Evolutionary conservation across 2,329 filamentous ascomycete species (phyloP), one percentile per base, ranked within the genome.

Genomic region (Aspergillus tubingensis): DNA sequence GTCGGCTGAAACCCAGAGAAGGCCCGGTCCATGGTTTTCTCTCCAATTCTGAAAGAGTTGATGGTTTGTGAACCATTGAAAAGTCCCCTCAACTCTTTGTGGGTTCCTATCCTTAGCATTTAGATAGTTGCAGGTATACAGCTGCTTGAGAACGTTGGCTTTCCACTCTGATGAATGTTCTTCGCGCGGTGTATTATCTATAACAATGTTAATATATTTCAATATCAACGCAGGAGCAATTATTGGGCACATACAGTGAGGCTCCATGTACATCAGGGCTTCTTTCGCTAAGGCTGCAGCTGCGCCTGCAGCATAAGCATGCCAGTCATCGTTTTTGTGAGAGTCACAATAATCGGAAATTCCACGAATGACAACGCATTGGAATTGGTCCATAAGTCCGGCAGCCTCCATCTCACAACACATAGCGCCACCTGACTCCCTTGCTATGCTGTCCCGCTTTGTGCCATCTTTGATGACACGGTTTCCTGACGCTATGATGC

Each of bases 41-140:
- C 60, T 21, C 74, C 72, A 76, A 5, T 62, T 21, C 2, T 21
- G 2, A 3, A 21, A 21, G 21, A 21, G 21, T 2, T 21, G 21
- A 3, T 21, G 21, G 19, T 19, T n/a, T n/a, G n/a, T n/a, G 43
- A 76, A 71, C 73, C 74, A 76, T 48, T 70, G 53, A 48, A 73
- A 74, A 7, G 74, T 76, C 3, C 68, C 70, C 7, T 19, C 17
- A 17, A 21, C 17, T 10, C 39, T 3, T 19, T 43, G 17, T 19
- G 39, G 39, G 5, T 3, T 43, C 19, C 39, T 17, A 19, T 43
- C 5, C 8, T 43, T 43, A 19, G n/a, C n/a, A 1, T 43, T 17
- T 43, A 3, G 39, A 1, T 19, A 43, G 19, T 10, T 43, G 17
- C 39, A 19, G n/a, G 17, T 17, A 17, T 43, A 17, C 17, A 19